Conservation (phyloP, 1,284 basidiomycete genomes). For the Austroboletus novae-zelandiae region DNA sequence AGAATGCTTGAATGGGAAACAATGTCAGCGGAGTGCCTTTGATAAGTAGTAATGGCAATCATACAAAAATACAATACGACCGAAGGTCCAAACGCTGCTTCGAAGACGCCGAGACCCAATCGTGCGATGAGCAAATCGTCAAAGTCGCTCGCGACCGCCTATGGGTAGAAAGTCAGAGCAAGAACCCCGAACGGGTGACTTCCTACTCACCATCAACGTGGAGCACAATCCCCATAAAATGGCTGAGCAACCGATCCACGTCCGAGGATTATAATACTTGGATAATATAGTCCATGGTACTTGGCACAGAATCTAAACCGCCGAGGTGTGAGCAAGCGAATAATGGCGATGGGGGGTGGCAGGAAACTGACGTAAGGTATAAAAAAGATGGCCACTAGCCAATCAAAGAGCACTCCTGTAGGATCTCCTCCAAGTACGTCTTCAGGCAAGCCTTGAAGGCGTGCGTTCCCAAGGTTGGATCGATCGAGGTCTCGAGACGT, state of each 20-base stretch:
- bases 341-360: neutral
- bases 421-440: constrained; percentile 67
- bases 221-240: constrained; percentile 71
- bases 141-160: constrained; percentile 62
- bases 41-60: constrained; percentile 17
- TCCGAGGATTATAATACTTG: constrained; percentile 63
- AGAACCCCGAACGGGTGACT: too few relatives aligned
- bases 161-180: neutral
- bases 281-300: constrained; percentile 66
- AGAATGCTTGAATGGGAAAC: constrained; percentile 49
- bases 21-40: neutral
- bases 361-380: constrained; percentile 63
- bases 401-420: constrained; percentile 65
- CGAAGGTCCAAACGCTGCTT: constrained; percentile 51
- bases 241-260: constrained; percentile 65
- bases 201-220: constrained; percentile 56
- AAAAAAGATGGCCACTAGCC: constrained; percentile 74
- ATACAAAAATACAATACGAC: constrained; percentile 68
- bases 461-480: constrained; percentile 74
- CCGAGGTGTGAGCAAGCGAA: neutral
- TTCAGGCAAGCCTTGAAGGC: constrained; percentile 63
- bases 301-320: constrained; percentile 61
- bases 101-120: constrained; percentile 65
- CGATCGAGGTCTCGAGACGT: constrained; percentile 59
- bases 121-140: constrained; percentile 56